These are phyloP conservation scores for Schoenoplectus triqueter DNA, from an alignment of 202 grass and related monocot species.

Conservation along the genomic window DNA sequence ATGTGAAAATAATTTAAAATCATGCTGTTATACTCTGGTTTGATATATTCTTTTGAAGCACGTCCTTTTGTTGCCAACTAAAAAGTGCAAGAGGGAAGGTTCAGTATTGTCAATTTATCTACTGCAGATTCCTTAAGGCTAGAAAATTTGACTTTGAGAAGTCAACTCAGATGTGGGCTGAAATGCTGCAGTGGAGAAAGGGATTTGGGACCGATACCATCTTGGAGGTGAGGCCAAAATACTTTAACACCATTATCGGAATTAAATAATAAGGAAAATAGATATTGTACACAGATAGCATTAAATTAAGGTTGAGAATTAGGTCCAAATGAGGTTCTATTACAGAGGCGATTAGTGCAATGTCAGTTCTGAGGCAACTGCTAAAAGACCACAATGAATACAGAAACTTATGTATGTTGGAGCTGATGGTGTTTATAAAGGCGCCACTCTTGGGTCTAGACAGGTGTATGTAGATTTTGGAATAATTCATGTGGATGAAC, in stretches of 20 bases:
- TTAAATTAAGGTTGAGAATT: not conserved
- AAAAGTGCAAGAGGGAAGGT: not conserved
- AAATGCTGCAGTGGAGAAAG: slow-evolving; percentile 80
- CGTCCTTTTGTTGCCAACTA: slow-evolving; percentile 23
- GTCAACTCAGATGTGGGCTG: slow-evolving; percentile 75
- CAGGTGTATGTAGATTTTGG: not conserved
- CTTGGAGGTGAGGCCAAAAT: slow-evolving; percentile 53
- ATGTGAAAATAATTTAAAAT: slow-evolving; percentile 32
- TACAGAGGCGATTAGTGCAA: not conserved
- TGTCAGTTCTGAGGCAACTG: not conserved
- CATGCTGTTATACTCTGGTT: slow-evolving; percentile 25
- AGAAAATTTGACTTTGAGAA: slow-evolving; percentile 81
- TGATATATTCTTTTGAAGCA: slow-evolving; percentile 24
- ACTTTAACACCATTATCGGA: not conserved
- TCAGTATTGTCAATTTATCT: slow-evolving; percentile 35
- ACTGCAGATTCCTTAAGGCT: slow-evolving; percentile 85
- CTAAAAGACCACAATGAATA: not conserved
- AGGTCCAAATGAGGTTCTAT: not conserved
- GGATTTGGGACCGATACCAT: slow-evolving; percentile 72
- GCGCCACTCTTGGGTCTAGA: not conserved
- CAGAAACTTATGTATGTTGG: not conserved
- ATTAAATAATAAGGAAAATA: not conserved
- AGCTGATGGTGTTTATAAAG: not conserved
- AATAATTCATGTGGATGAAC: slow-evolving; percentile 3
- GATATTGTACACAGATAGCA: not conserved